Conservation (phyloP, 768 basidiomycete genomes). For the Ramaria sp. region DNA sequence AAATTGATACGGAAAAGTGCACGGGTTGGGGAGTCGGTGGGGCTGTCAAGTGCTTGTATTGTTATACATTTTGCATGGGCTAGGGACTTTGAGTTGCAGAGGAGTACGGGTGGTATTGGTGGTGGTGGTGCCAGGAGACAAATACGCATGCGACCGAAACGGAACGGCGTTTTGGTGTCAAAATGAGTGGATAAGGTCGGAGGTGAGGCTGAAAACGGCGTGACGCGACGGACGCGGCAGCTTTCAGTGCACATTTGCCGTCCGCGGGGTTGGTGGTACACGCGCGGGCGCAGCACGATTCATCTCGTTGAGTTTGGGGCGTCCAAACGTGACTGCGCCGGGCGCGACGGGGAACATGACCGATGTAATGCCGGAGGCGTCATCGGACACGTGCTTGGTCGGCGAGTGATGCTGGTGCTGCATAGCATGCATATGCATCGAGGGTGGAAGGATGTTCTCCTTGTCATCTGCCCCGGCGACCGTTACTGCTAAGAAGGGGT, state of each 20-base stretch:
- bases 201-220: constrained; percentile 40
- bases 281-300: constrained; percentile 31
- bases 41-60: not conserved
- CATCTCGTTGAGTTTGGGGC: constrained; percentile 67
- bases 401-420: constrained; percentile 2
- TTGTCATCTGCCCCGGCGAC: constrained; percentile 42
- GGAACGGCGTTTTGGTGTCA: constrained; percentile 1
- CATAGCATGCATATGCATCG: constrained; percentile 60
- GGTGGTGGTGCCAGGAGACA: not conserved
- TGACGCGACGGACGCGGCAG: constrained; percentile 39
- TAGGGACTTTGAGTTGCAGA: not conserved
- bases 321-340: constrained; percentile 71
- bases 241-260: not conserved
- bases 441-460: constrained; percentile 54
- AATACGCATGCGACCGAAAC: constrained; percentile 3
- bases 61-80: constrained; percentile 4
- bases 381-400: constrained; percentile 17
- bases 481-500: constrained; percentile 30
- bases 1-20: not conserved
- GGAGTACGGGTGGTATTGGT: not conserved
- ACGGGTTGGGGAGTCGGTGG: not conserved
- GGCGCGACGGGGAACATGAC: constrained; percentile 57
- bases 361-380: constrained; percentile 36
- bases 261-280: not conserved
- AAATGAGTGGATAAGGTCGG: not conserved